Evolutionary conservation across 2,329 filamentous ascomycete genomes (phyloP), one percentile per base, ranked within the genome.

Genomic region (Furcasterigmium furcatum): DNA sequence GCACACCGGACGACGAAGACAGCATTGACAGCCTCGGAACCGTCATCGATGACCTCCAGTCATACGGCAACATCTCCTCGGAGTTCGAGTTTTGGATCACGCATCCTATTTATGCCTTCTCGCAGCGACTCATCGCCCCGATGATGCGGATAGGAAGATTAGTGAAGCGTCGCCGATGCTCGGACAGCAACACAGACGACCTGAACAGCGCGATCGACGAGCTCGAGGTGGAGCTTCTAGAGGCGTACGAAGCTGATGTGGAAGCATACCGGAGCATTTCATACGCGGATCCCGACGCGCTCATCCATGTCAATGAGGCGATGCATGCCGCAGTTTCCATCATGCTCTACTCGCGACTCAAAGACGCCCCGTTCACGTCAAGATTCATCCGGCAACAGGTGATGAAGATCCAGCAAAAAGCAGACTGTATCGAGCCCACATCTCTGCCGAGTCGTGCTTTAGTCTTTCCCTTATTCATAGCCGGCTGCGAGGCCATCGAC

Each of bases 51-150:
- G 24, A 5, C 24, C 16, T 16, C 10, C 16, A 27, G 14, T 22
- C 24, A 18, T 5, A 9, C 5, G 24, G 7, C 21, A 41, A 41
- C 39, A 20, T 41, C 16, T 41, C 22, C 14, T 16, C 12, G 5
- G 22, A 41, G 5, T 41, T 41, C 14, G 24, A 14, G 14, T 18
- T 13, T 20, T 41, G 39, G 39, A 20, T 29, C 24, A 19, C 39
- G 10, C 39, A 41, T 41, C 24, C 39, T 5, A 41, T 41, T 14
- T 41, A 41, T 14, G 18, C 39, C 6, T 41, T 41, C 29, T 41
- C 39, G 16, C 7, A 18, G 10, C 21, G 13, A 7, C 39, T 41
- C 10, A 30, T 41, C 39, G 29, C 16, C 21, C 39, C 39, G 14
- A n/a, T 41, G 13, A 13, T 41, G 24, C 39, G 14, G 24, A 41